Conservation (phyloP, 495 filamentous ascomycete genomes). For the Trypethelium eluteriae region DNA sequence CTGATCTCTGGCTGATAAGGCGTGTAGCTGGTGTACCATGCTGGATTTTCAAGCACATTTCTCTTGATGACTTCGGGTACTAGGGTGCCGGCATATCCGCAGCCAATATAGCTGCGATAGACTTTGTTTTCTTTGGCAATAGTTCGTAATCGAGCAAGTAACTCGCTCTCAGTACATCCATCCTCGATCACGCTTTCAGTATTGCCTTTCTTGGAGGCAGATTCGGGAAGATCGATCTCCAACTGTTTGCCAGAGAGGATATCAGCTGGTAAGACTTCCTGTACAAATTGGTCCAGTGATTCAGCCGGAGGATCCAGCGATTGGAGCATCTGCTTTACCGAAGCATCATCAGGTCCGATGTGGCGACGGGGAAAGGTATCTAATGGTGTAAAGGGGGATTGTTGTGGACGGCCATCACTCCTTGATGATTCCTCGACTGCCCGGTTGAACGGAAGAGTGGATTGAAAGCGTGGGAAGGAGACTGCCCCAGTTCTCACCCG, state of each 20-base stretch:
- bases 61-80: constrained; percentile 89
- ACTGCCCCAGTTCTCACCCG: background rate
- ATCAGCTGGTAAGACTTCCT: constrained; percentile 73
- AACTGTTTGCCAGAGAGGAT: constrained; percentile 67
- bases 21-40: constrained; percentile 98
- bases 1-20: constrained; percentile 98
- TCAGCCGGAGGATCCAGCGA: constrained; percentile 66
- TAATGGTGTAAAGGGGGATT: constrained; percentile 33
- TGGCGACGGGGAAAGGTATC: constrained; percentile 79
- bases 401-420: background rate
- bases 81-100: constrained; percentile 78
- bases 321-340: constrained; percentile 71
- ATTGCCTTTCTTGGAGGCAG: constrained; percentile 14
- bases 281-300: constrained; percentile 78
- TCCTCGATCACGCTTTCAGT: constrained; percentile 31
- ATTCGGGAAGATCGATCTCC: constrained; percentile 37
- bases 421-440: background rate
- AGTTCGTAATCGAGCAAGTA: constrained; percentile 54
- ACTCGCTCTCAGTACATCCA: constrained; percentile 58
- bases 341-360: constrained; percentile 76
- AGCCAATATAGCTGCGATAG: constrained; percentile 67
- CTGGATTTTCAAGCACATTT: constrained; percentile 88
- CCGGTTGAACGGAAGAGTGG: background rate
- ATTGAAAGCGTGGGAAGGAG: background rate
- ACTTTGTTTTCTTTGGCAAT: constrained; percentile 61